A percentile compares a stretch with the other conserved stretches of the same genome.
Evolutionary conservation across 2,329 filamentous ascomycete species (phyloP).

Genomic region (Scopulariopsis brevicaulis): DNA sequence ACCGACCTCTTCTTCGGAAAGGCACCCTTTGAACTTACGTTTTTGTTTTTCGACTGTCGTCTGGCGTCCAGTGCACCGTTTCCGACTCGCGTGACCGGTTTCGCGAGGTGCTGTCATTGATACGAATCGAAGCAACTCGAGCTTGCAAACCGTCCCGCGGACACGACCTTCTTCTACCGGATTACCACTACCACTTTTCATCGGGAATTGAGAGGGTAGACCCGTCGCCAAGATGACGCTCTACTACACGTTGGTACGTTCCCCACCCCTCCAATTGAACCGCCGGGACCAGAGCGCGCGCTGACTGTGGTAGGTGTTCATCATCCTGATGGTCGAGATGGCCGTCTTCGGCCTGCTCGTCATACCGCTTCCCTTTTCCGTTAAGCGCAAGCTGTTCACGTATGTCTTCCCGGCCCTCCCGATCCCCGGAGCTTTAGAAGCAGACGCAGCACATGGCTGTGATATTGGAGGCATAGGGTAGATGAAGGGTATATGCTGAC

Average conservation of each 20-base stretch:
- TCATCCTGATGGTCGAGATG: slow-evolving; percentile 77
- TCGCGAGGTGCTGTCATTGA: neutral
- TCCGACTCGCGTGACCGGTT: no score
- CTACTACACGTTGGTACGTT: slow-evolving; percentile 42
- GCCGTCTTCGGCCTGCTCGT: slow-evolving; percentile 67
- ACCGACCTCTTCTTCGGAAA: no score
- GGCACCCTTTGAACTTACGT: neutral
- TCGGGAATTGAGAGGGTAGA: slow-evolving; percentile 6
- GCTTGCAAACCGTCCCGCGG: neutral
- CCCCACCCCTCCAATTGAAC: neutral
- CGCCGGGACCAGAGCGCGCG: neutral
- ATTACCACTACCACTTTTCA: neutral
- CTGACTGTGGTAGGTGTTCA: slow-evolving; percentile 53
- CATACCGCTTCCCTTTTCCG: slow-evolving; percentile 77
- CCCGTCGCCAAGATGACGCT: slow-evolving; percentile 36
- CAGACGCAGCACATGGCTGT: neutral
- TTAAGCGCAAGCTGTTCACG: slow-evolving; percentile 77
- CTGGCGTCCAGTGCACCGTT: no score
- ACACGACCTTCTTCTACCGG: neutral
- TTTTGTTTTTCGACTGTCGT: neutral
- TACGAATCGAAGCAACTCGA: neutral
- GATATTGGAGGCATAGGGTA: neutral
- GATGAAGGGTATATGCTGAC: neutral
- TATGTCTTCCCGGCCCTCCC: slow-evolving; percentile 21
- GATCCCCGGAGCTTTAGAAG: neutral